Conservation (phyloP, 2,329 filamentous ascomycete species). For the Apiospora marii region DNA sequence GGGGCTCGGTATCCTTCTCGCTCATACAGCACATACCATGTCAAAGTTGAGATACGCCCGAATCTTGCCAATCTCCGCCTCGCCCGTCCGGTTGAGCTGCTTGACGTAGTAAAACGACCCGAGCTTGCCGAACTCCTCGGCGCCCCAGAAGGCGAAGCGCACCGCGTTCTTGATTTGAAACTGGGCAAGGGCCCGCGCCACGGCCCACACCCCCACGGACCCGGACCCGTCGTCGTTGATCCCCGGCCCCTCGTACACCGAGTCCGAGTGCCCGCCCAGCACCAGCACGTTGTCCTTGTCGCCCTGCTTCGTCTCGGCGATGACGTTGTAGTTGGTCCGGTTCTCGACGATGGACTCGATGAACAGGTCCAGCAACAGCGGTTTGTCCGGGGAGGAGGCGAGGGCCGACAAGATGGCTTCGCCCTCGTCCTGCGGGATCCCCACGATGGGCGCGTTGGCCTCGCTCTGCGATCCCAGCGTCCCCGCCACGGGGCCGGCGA, state of each 20-base stretch:
- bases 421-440: conserved; percentile 58
- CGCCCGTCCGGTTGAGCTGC: conserved; percentile 48
- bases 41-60: conserved; percentile 65
- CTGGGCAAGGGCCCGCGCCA: conserved; percentile 52
- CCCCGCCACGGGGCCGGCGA: conserved; percentile 55
- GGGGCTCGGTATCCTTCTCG: background rate
- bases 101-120: conserved; percentile 59
- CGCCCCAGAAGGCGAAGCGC: conserved; percentile 61
- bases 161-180: conserved; percentile 57
- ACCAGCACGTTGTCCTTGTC: conserved; percentile 57
- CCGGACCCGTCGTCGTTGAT: conserved; percentile 72
- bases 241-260: conserved; percentile 58
- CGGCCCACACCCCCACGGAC: conserved; percentile 54
- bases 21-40: conserved; percentile 49
- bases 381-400: conserved; percentile 35
- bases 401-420: conserved; percentile 42
- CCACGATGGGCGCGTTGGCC: conserved; percentile 59
- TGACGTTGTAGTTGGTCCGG: conserved; percentile 59
- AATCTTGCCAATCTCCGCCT: conserved; percentile 57
- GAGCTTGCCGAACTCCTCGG: conserved; percentile 58
- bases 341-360: conserved; percentile 58
- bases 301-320: conserved; percentile 58
- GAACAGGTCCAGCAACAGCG: conserved; percentile 40
- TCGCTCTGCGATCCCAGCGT: conserved; percentile 60
- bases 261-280: conserved; percentile 57